These are phyloP conservation scores for Astragalus membranaceus DNA, from an alignment of 306 rosid species.

Conservation along the genomic window DNA sequence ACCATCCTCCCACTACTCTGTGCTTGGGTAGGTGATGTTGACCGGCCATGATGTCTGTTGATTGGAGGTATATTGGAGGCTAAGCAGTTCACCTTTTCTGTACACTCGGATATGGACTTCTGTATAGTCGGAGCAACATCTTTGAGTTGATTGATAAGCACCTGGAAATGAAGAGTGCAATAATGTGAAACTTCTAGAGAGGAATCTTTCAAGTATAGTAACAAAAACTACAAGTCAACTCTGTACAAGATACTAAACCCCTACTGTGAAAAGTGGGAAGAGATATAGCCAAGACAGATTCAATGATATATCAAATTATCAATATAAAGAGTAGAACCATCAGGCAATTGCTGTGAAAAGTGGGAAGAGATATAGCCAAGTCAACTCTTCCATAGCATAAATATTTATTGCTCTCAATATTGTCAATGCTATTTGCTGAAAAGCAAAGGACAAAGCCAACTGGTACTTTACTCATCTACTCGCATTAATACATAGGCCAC, in stretches of 20 bases:
- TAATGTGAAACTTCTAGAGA: slow-evolving; percentile 14
- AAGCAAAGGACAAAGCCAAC: background rate
- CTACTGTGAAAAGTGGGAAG: background rate
- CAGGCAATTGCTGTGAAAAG: no score
- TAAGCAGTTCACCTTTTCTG: slow-evolving; percentile 76
- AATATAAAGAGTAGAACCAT: background rate
- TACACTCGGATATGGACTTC: slow-evolving; percentile 90
- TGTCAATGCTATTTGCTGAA: background rate
- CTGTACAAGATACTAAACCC: slow-evolving; percentile 13
- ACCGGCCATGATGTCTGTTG: slow-evolving; percentile 53
- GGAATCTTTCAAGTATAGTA: background rate
- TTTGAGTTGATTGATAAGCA: slow-evolving; percentile 91
- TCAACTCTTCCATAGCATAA: background rate
- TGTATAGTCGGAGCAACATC: slow-evolving; percentile 96
- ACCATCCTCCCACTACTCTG: slow-evolving; percentile 85
- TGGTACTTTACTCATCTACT: background rate
- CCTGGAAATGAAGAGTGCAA: slow-evolving; percentile 43
- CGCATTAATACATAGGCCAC: background rate
- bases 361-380: no score
- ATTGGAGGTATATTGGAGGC: slow-evolving; percentile 64
- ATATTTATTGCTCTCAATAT: background rate
- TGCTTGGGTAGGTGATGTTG: slow-evolving; percentile 68
- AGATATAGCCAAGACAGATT: background rate
- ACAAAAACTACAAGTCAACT: slow-evolving; percentile 6
- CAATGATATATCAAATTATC: background rate